phyloP scores from a whole-genome alignment of 106 monocot species.

The Platanthera zijinensis region DNA sequence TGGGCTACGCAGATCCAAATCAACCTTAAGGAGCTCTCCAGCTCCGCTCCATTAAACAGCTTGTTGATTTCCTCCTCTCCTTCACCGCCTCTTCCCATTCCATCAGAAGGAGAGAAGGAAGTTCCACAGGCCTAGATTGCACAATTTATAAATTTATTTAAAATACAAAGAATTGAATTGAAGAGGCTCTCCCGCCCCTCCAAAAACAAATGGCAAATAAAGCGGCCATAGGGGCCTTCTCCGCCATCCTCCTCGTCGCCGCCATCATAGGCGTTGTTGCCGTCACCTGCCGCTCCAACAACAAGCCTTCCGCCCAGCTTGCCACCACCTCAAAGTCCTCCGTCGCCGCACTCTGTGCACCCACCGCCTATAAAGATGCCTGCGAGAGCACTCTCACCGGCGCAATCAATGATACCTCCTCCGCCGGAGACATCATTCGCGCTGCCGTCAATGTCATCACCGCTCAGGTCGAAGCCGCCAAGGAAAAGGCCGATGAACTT shows the following conservation, averaged over 20 bases:
- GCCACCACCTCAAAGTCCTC: slow-evolving; percentile 10
- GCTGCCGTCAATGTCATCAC: slow-evolving; percentile 5
- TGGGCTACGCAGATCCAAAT: neutral
- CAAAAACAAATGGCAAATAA: slow-evolving; percentile 36
- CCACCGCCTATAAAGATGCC: slow-evolving; percentile 6
- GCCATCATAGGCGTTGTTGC: slow-evolving; percentile 36
- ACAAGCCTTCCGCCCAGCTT: neutral
- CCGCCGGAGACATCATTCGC: slow-evolving; percentile 4
- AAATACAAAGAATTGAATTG: too few species aligned
- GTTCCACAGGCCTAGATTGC: too few species aligned
- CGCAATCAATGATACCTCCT: neutral
- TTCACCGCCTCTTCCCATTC: too few species aligned
- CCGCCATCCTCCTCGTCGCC: slow-evolving; percentile 23
- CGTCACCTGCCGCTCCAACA: slow-evolving; percentile 11
- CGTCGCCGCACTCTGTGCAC: slow-evolving; percentile 3
- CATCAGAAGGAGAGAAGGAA: neutral
- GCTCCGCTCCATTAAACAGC: slow-evolving; percentile 3
- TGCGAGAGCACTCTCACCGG: neutral
- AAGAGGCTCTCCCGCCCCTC: too few species aligned
- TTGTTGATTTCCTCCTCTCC: neutral
- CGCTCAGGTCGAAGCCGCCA: neutral
- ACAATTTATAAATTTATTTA: too few species aligned
- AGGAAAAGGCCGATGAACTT: neutral
- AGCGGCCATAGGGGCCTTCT: slow-evolving; percentile 20
- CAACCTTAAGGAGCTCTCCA: slow-evolving; percentile 10